Percentiles rank a stretch among this genome's conserved stretches.
phyloP scores from a whole-genome alignment of 2,329 filamentous ascomycete species.

The Fusarium continuum region DNA sequence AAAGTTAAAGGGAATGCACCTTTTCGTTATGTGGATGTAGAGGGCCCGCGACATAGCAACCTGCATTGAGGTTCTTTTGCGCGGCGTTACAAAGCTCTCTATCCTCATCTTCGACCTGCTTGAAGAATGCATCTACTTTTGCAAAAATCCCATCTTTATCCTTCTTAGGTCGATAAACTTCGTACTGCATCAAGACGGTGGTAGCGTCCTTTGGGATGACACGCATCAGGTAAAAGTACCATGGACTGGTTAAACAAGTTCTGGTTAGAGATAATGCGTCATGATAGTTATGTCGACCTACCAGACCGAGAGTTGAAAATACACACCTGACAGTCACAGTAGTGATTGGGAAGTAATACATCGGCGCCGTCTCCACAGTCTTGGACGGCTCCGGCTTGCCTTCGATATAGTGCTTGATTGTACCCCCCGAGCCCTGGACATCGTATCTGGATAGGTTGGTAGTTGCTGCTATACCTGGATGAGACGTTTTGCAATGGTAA shows the following conservation, averaged over 20 bases:
- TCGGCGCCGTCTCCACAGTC: no score
- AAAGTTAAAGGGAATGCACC: no score
- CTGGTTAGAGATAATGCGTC: no score
- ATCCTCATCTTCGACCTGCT: slow-evolving; percentile 2
- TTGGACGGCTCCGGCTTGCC: no score
- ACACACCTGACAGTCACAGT: slow-evolving; percentile 33
- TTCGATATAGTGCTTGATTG: slow-evolving; percentile 32
- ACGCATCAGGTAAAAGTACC: slow-evolving; percentile 23
- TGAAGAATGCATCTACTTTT: background rate
- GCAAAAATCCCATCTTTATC: slow-evolving; percentile 5
- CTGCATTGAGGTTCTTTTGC: slow-evolving; percentile 1
- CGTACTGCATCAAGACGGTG: slow-evolving; percentile 9
- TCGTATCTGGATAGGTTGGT: slow-evolving; percentile 7
- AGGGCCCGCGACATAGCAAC: background rate
- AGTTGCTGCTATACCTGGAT: slow-evolving; percentile 3
- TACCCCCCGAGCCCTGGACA: slow-evolving; percentile 17
- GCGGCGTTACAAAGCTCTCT: slow-evolving; percentile 13
- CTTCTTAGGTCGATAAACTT: slow-evolving; percentile 23
- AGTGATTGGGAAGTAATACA: slow-evolving; percentile 25
- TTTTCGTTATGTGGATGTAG: slow-evolving; percentile 1
- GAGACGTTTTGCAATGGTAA: slow-evolving; percentile 24
- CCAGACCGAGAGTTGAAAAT: no score
- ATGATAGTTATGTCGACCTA: no score
- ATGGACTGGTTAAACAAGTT: no score
- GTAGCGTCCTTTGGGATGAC: background rate